Conservation (phyloP, 2,329 filamentous ascomycete species). For the Alternaria viburni region DNA sequence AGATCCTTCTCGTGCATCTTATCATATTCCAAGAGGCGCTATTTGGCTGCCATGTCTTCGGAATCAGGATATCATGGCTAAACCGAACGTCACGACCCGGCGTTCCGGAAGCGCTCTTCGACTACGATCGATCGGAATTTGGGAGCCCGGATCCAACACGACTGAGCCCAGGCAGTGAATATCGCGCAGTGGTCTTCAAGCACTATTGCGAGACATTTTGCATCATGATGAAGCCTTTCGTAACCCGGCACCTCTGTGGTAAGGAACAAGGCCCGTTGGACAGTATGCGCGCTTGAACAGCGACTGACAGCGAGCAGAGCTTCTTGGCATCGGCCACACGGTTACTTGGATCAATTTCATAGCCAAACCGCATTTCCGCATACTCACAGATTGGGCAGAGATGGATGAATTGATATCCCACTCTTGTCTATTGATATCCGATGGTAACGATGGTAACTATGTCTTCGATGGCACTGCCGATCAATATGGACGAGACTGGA, state of each 20-base stretch:
- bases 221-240: neutral
- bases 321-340: neutral
- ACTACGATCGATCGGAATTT: neutral
- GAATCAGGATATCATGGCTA: neutral
- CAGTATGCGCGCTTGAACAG: neutral
- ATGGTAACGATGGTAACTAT: neutral
- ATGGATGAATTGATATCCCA: neutral
- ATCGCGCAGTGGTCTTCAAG: neutral
- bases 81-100: neutral
- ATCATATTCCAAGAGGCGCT: conserved; percentile 1
- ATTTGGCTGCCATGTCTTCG: neutral
- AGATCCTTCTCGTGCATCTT: neutral
- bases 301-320: neutral
- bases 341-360: neutral
- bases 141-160: neutral
- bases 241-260: neutral
- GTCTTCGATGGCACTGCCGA: neutral
- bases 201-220: neutral
- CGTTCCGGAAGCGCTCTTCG: neutral
- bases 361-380: neutral
- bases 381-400: neutral
- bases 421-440: neutral
- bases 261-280: neutral
- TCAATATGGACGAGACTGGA: neutral
- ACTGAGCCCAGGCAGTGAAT: neutral